Evolutionary conservation across 2,329 filamentous ascomycete species (phyloP).

Genomic region (Chalaropsis ovoidea): DNA sequence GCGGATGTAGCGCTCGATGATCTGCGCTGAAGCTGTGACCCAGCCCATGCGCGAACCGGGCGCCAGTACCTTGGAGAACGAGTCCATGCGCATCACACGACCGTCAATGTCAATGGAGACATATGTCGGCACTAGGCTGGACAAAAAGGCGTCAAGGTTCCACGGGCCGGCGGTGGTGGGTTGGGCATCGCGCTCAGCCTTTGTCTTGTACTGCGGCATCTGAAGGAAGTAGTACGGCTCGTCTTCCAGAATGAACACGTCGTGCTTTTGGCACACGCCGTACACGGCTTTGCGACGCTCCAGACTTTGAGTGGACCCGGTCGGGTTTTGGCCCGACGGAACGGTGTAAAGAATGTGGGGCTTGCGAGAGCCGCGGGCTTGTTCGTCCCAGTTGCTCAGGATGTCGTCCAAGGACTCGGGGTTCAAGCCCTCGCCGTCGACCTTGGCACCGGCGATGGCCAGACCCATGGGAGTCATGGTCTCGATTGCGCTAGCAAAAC

Average conservation of each 20-base stretch:
- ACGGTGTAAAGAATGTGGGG: conserved; percentile 51
- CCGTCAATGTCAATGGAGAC: conserved; percentile 77
- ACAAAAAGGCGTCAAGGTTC: conserved; percentile 60
- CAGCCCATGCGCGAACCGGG: conserved; percentile 77
- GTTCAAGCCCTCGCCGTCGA: conserved; percentile 46
- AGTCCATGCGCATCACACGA: conserved; percentile 81
- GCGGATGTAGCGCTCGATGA: conserved; percentile 70
- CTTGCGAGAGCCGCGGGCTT: conserved; percentile 38
- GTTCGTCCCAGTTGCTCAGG: conserved; percentile 42
- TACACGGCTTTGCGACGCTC: conserved; percentile 64
- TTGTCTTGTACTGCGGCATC: conserved; percentile 62
- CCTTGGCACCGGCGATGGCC: conserved; percentile 40
- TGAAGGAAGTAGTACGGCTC: conserved; percentile 94
- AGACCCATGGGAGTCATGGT: conserved; percentile 47
- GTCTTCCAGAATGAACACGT: conserved; percentile 80
- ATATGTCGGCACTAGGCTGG: conserved; percentile 46
- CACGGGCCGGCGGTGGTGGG: conserved; percentile 42
- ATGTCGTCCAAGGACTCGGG: conserved; percentile 45
- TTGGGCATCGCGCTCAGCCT: conserved; percentile 50
- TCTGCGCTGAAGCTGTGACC: conserved; percentile 77
- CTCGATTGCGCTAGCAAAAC: conserved; percentile 64
- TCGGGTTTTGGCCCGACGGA: conserved; percentile 79
- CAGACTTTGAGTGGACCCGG: conserved; percentile 66
- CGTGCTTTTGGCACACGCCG: conserved; percentile 68
- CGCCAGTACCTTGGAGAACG: conserved; percentile 82